A percentile compares a stretch with the other conserved stretches of the same genome.
phyloP scores from a whole-genome alignment of 495 filamentous ascomycete species.

The Melanomma pulvis-pyrius region DNA sequence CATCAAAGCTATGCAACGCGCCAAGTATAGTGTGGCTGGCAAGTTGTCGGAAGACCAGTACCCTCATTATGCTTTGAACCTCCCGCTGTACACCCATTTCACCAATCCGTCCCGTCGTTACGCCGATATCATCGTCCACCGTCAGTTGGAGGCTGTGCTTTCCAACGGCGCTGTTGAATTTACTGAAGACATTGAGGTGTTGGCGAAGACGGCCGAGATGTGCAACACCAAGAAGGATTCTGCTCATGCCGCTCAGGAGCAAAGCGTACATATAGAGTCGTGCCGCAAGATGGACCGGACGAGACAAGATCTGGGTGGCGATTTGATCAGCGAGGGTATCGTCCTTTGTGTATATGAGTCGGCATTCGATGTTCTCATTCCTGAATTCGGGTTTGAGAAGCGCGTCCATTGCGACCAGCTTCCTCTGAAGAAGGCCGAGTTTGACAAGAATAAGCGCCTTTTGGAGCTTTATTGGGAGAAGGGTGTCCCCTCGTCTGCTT shows the following conservation, averaged over 20 bases:
- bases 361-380: constrained; percentile 96
- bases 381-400: constrained; percentile 98
- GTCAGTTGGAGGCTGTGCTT: constrained; percentile 86
- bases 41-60: constrained; percentile 72
- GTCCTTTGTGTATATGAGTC: constrained; percentile 98
- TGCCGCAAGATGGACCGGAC: constrained; percentile 93
- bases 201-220: constrained; percentile 90
- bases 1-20: constrained; percentile 90
- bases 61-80: constrained; percentile 87
- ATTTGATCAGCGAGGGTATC: constrained; percentile 95
- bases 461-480: constrained; percentile 99
- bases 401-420: constrained; percentile 98
- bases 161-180: constrained; percentile 84
- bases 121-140: constrained; percentile 91
- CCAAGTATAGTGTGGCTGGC: constrained; percentile 87
- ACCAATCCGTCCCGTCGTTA: constrained; percentile 95
- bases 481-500: constrained; percentile 93
- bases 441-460: constrained; percentile 89
- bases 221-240: constrained; percentile 99
- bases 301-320: constrained; percentile 79
- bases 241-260: constrained; percentile 94
- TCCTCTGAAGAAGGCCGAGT: constrained; percentile 97
- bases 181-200: constrained; percentile 80
- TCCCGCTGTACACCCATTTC: constrained; percentile 96
- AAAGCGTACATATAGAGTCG: constrained; percentile 97